Evolutionary conservation across 495 filamentous ascomycete species (phyloP).

Genomic region (Aspergillus nidulans): DNA sequence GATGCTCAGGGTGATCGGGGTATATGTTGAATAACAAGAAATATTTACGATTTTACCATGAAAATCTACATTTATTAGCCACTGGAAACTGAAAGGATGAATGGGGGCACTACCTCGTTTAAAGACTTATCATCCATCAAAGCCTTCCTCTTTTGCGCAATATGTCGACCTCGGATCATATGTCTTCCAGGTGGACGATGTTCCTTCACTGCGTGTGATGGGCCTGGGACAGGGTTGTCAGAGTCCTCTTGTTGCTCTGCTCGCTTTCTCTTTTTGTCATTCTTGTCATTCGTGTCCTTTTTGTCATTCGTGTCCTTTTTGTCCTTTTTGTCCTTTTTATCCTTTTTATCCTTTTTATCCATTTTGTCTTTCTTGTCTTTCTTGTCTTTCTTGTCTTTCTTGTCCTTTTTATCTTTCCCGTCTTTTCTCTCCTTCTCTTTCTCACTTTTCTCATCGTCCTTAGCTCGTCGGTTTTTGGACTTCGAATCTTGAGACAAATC

Average conservation of each 20-base stretch:
- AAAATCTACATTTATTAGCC: constrained; percentile 58
- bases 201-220: constrained; percentile 31
- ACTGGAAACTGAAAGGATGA: neutral
- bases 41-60: constrained; percentile 57
- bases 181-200: constrained; percentile 51
- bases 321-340: constrained; percentile 33
- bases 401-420: constrained; percentile 42
- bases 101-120: constrained; percentile 58
- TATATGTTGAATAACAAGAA: neutral
- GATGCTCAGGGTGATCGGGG: neutral
- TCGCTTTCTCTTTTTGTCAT: constrained; percentile 41
- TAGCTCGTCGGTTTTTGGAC: constrained; percentile 4
- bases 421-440: constrained; percentile 26
- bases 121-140: constrained; percentile 66
- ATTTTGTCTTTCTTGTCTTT: constrained; percentile 18
- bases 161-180: constrained; percentile 63
- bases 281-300: constrained; percentile 23
- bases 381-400: constrained; percentile 19
- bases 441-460: constrained; percentile 14
- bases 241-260: constrained; percentile 43
- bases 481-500: neutral
- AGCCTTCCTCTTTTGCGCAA: constrained; percentile 73
- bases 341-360: constrained; percentile 19
- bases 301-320: constrained; percentile 36
- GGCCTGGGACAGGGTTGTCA: constrained; percentile 11